Percentiles rank a stretch among this genome's conserved stretches.
phyloP scores from a whole-genome alignment of 1,284 basidiomycete species.

The Afroboletus lepidellus region DNA sequence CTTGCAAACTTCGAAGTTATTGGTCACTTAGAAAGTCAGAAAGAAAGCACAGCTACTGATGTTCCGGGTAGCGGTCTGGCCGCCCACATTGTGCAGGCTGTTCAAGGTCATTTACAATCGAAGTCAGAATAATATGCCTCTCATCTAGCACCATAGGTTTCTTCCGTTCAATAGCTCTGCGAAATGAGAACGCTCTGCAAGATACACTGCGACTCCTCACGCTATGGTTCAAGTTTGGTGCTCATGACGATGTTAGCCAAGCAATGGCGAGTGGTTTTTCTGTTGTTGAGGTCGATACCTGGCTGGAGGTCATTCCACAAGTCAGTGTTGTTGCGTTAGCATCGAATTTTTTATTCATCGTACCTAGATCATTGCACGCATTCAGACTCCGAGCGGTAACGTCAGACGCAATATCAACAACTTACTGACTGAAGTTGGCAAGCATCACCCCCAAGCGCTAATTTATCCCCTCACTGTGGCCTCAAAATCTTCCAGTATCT shows the following conservation, averaged over 20 bases:
- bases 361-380: conserved; percentile 91
- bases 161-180: conserved; percentile 92
- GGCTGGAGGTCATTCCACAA: conserved; percentile 98
- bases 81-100: conserved; percentile 89
- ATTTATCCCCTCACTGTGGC: conserved; percentile 99
- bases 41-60: conserved; percentile 59
- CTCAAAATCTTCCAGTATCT: conserved; percentile 88
- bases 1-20: conserved; percentile 96
- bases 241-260: conserved; percentile 86
- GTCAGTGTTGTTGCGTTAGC: conserved; percentile 40
- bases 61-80: conserved; percentile 73
- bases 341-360: not conserved
- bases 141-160: conserved; percentile 58
- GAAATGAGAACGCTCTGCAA: conserved; percentile 90
- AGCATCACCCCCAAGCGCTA: conserved; percentile 95
- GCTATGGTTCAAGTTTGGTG: conserved; percentile 98
- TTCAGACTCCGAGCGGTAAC: conserved; percentile 89
- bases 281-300: conserved; percentile 93
- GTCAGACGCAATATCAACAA: conserved; percentile 91
- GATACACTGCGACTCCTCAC: conserved; percentile 94
- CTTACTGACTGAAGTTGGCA: conserved; percentile 90
- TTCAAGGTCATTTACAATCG: conserved; percentile 62
- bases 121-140: not conserved
- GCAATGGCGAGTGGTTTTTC: conserved; percentile 90
- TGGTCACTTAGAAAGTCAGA: conserved; percentile 72